phyloP scores from a whole-genome alignment of 2,329 filamentous ascomycete genomes.

The Daldinia eschscholtzii region DNA sequence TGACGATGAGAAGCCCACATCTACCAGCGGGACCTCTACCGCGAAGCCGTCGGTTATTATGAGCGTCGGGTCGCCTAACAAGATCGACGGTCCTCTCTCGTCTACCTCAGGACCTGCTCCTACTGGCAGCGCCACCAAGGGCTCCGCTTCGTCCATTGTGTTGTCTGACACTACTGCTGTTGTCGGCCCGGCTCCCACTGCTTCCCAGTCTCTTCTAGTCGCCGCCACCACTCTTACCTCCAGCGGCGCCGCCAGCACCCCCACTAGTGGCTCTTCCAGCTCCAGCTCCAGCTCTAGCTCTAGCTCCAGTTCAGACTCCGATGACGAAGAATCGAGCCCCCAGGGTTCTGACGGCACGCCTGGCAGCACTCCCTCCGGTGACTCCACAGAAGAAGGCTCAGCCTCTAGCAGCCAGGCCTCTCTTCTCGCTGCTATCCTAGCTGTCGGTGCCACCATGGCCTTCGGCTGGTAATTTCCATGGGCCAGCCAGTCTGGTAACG shows the following conservation, averaged over 20 bases:
- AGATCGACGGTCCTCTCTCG: constrained; percentile 21
- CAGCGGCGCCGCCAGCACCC: constrained; percentile 16
- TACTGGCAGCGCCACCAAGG: constrained; percentile 22
- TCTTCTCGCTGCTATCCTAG: constrained; percentile 46
- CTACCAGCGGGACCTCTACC: constrained; percentile 11
- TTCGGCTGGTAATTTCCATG: constrained; percentile 43
- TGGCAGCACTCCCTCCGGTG: constrained; percentile 14
- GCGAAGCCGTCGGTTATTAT: constrained; percentile 20
- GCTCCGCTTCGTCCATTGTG: constrained; percentile 18
- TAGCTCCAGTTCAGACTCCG: neutral
- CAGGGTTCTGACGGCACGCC: constrained; percentile 22
- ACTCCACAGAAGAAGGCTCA: constrained; percentile 22
- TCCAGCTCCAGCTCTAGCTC: neutral
- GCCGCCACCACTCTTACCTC: constrained; percentile 40
- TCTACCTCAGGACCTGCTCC: constrained; percentile 10
- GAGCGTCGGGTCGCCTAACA: constrained; percentile 28
- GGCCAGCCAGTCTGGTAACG: neutral
- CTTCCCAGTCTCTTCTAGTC: constrained; percentile 35
- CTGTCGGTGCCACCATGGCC: constrained; percentile 45
- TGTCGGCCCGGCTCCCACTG: constrained; percentile 19
- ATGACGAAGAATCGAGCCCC: constrained; percentile 20
- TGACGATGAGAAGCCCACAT: constrained; percentile 32
- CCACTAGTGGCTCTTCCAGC: constrained; percentile 8
- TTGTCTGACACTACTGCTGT: constrained; percentile 30
- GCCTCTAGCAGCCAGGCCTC: constrained; percentile 40